These are phyloP conservation scores for Entelexis sorbosivorans DNA, from an alignment of 1,139 yeast genomes.

Conservation along the genomic window DNA sequence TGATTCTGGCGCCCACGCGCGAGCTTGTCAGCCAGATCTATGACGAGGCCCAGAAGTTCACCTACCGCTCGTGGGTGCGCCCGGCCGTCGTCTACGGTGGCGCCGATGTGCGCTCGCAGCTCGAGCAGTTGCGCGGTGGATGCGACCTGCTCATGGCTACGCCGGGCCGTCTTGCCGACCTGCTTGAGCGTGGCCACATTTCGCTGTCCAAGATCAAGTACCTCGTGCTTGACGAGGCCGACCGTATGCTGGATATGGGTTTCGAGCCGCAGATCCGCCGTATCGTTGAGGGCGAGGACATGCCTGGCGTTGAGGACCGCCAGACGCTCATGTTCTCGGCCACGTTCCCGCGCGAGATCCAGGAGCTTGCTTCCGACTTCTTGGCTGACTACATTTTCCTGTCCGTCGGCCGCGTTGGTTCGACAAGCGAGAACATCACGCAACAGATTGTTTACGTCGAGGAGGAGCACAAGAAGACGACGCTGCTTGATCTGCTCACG, in stretches of 20 bases:
- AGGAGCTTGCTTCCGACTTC: slow-evolving; percentile 93
- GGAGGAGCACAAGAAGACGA: slow-evolving; percentile 88
- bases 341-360: slow-evolving; percentile 96
- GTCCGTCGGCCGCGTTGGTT: slow-evolving; percentile 97
- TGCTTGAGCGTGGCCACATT: slow-evolving; percentile 87
- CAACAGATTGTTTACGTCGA: slow-evolving; percentile 90
- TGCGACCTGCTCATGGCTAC: slow-evolving; percentile 95
- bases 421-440: slow-evolving; percentile 94
- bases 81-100: slow-evolving; percentile 98
- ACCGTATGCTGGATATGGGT: slow-evolving; percentile 99
- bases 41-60: slow-evolving; percentile 90
- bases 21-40: slow-evolving; percentile 93
- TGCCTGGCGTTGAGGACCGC: slow-evolving; percentile 84
- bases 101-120: slow-evolving; percentile 81
- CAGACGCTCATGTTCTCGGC: slow-evolving; percentile 98
- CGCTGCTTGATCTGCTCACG: slow-evolving; percentile 76
- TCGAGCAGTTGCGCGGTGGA: slow-evolving; percentile 83
- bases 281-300: slow-evolving; percentile 93
- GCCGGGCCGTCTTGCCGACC: slow-evolving; percentile 96
- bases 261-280: slow-evolving; percentile 99
- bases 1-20: slow-evolving; percentile 96
- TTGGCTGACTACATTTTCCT: slow-evolving; percentile 89
- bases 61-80: slow-evolving; percentile 97
- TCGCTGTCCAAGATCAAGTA: slow-evolving; percentile 83
- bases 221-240: slow-evolving; percentile 96